Evolutionary conservation across 352 stramenopile species (phyloP).

Genomic region (Globisporangium okanoganense): DNA sequence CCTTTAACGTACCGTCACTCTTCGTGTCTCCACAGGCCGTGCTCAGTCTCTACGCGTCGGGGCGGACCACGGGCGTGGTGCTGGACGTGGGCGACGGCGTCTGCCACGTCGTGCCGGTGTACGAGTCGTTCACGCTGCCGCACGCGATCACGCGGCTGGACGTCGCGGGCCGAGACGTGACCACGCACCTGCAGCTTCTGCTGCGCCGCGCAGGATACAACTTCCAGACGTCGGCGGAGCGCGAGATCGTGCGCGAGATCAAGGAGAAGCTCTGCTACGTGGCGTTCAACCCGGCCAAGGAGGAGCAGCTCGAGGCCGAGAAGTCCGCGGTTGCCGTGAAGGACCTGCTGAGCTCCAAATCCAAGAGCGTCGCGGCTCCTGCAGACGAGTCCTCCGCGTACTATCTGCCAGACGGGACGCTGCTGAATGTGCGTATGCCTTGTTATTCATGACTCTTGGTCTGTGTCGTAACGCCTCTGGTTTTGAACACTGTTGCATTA

Average conservation of each 20-base stretch:
- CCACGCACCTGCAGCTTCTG: constrained; percentile 69
- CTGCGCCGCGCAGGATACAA: constrained; percentile 76
- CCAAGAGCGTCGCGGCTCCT: constrained; percentile 27
- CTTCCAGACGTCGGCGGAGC: constrained; percentile 87
- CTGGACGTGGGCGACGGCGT: constrained; percentile 89
- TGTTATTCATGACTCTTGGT: too few relatives aligned
- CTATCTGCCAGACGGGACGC: constrained; percentile 77
- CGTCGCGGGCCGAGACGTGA: constrained; percentile 84
- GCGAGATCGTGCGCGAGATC: constrained; percentile 86
- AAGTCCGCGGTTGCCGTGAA: constrained; percentile 50
- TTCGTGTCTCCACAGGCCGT: constrained; percentile 84
- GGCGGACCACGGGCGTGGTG: constrained; percentile 82
- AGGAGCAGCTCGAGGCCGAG: constrained; percentile 77
- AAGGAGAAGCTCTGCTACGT: constrained; percentile 88
- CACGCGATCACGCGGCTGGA: constrained; percentile 82
- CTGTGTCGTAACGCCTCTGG: constrained; percentile 6
- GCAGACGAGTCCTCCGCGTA: constrained; percentile 64
- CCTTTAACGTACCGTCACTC: constrained; percentile 83
- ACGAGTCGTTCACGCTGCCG: constrained; percentile 78
- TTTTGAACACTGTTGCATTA: too few relatives aligned
- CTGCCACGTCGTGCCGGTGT: constrained; percentile 83
- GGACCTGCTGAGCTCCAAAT: constrained; percentile 47
- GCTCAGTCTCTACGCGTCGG: constrained; percentile 87
- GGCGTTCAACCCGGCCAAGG: constrained; percentile 79
- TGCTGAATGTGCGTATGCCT: constrained; percentile 76